Percentiles rank a stretch among this genome's conserved stretches.
Conservation (phyloP, 768 basidiomycete genomes). For the Boletus rubropictus region DNA sequence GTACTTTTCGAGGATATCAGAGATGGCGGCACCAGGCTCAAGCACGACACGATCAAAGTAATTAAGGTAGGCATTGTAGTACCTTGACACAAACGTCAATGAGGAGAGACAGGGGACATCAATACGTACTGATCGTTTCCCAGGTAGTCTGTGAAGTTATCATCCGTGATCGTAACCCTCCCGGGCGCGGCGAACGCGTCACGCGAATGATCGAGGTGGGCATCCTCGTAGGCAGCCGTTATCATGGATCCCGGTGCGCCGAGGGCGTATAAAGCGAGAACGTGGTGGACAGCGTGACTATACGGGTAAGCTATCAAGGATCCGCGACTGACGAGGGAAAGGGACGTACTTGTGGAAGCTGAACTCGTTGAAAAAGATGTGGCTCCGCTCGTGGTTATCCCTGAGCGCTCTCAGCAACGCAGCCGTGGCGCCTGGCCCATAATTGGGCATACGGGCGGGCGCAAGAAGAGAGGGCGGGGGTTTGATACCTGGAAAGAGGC, state of each 20-base stretch:
- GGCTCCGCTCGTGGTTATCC: constrained; percentile 49
- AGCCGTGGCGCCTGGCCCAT: constrained; percentile 34
- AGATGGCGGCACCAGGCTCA: constrained; percentile 25
- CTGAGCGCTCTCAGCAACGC: constrained; percentile 38
- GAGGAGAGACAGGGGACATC: not conserved
- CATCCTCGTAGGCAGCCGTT: constrained; percentile 36
- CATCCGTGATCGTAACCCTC: constrained; percentile 22
- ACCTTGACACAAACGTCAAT: constrained; percentile 9
- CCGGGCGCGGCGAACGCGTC: constrained; percentile 28
- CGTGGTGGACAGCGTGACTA: constrained; percentile 54
- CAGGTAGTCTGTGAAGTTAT: constrained; percentile 22
- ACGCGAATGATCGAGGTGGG: constrained; percentile 36
- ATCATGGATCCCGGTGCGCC: constrained; percentile 45
- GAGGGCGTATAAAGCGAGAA: constrained; percentile 54
- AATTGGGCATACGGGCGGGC: constrained; percentile 34
- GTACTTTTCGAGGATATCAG: constrained; percentile 50
- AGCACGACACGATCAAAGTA: constrained; percentile 30
- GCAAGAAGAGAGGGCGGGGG: constrained; percentile 32
- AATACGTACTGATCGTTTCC: constrained; percentile 28
- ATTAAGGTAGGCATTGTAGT: constrained; percentile 31
- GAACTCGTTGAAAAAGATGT: constrained; percentile 47
- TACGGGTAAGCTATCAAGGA: not conserved
- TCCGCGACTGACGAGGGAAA: not conserved
- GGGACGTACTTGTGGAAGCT: constrained; percentile 29
- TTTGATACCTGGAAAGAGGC: constrained; percentile 30